phyloP scores from a whole-genome alignment of 768 basidiomycete species.

The Lactarius evosmus region DNA sequence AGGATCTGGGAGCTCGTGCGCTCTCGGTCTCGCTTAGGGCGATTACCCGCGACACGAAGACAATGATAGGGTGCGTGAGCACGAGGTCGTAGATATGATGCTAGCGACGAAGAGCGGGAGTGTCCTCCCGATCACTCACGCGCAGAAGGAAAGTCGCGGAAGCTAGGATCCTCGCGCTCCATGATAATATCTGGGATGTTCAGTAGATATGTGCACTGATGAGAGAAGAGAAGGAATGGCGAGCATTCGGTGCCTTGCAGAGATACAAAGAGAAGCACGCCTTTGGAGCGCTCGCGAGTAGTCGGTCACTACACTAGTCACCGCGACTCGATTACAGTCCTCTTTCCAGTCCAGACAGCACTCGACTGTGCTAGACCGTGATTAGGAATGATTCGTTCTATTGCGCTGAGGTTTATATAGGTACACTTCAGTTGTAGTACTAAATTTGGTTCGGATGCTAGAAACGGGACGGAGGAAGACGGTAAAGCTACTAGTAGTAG shows the following conservation, averaged over 20 bases:
- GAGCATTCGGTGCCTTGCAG: not conserved
- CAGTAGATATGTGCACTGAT: not conserved
- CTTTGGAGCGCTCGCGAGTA: not conserved
- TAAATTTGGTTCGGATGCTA: not conserved
- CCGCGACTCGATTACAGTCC: not conserved
- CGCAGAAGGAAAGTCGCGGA: conserved; percentile 1
- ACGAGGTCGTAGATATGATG: not conserved
- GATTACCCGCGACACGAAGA: not conserved
- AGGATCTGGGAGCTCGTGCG: conserved; percentile 31
- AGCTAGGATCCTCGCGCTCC: not conserved
- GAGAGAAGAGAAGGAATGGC: not conserved
- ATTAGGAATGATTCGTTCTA: too few species aligned
- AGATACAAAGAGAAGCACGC: not conserved
- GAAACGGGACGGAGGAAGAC: not conserved
- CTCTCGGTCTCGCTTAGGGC: conserved; percentile 30
- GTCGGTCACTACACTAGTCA: not conserved
- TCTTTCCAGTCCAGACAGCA: not conserved
- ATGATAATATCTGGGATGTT: not conserved
- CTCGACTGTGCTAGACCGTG: not conserved
- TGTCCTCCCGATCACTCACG: conserved; percentile 17
- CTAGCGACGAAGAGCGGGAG: not conserved
- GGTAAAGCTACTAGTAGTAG: too few species aligned
- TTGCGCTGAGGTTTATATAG: not conserved
- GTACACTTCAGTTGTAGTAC: too few species aligned
- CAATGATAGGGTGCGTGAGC: conserved; percentile 10